phyloP scores from a whole-genome alignment of 345 rosid species.

The Gossypium rotundifolium region DNA sequence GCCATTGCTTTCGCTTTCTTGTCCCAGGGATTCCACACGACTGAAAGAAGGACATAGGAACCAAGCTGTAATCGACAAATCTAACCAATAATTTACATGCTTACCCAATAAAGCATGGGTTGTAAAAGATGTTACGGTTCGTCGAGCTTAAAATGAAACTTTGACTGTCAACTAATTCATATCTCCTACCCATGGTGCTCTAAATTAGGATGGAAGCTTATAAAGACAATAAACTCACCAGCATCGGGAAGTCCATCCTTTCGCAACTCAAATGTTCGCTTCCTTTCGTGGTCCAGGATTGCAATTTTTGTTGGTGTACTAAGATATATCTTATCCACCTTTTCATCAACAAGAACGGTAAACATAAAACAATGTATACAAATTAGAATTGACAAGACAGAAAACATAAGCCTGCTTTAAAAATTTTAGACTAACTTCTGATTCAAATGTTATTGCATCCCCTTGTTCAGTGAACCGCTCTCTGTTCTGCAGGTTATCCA shows the following conservation, averaged over 20 bases:
- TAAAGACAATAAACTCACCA: constrained; percentile 37
- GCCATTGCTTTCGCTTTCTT: constrained; percentile 37
- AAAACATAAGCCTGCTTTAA: not conserved
- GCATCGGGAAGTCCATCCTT: constrained; percentile 81
- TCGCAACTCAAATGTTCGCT: constrained; percentile 56
- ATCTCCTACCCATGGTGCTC: not conserved
- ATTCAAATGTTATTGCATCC: constrained; percentile 76
- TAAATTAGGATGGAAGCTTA: not conserved
- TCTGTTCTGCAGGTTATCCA: constrained; percentile 51
- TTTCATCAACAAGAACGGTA: constrained; percentile 1
- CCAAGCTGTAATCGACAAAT: not conserved
- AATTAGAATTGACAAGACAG: not conserved
- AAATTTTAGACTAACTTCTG: constrained; percentile 53
- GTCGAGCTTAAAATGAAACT: too few species aligned
- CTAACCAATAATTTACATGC: not conserved
- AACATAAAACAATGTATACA: not conserved
- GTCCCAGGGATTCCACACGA: constrained; percentile 49
- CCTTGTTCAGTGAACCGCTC: constrained; percentile 93
- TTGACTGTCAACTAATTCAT: not conserved
- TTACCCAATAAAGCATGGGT: not conserved
- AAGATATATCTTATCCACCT: constrained; percentile 83
- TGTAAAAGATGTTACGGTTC: too few species aligned
- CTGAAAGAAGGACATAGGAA: constrained; percentile 10
- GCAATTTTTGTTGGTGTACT: constrained; percentile 56
- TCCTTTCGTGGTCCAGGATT: constrained; percentile 67